Conservation (phyloP, 73 alveolate species). For the Symbiodinium pilosum region DNA sequence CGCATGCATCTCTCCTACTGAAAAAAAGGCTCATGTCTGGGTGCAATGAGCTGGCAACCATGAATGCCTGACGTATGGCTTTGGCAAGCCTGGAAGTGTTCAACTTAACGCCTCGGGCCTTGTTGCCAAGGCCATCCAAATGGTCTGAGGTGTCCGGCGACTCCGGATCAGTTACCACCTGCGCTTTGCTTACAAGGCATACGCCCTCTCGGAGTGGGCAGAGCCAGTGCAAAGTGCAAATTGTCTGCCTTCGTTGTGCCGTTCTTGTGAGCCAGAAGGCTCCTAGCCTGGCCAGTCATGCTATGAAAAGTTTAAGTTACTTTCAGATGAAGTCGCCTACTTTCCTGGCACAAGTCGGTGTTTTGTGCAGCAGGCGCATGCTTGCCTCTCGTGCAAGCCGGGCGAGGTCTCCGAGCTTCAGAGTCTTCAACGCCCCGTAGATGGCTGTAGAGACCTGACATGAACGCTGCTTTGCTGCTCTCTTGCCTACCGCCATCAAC, state of each 20-base stretch:
- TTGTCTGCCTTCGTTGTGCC: not conserved
- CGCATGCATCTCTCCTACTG: too few species aligned
- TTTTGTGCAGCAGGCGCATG: too few species aligned
- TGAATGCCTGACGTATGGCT: too few species aligned
- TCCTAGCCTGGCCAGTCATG: not conserved
- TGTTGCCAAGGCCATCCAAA: constrained; percentile 33
- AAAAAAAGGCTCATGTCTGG: too few species aligned
- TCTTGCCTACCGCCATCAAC: not conserved
- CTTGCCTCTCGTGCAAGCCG: constrained; percentile 60
- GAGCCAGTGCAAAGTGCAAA: not conserved
- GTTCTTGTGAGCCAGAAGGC: not conserved
- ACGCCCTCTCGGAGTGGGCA: not conserved
- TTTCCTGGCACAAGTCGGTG: too few species aligned
- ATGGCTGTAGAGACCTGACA: constrained; percentile 93
- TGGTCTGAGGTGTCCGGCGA: constrained; percentile 40
- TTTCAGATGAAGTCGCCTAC: too few species aligned
- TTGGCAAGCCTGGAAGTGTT: too few species aligned
- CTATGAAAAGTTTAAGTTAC: too few species aligned
- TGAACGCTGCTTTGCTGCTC: too few species aligned
- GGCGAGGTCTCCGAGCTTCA: constrained; percentile 53
- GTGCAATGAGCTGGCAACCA: too few species aligned
- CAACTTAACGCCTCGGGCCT: too few species aligned
- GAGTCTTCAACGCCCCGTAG: constrained; percentile 65
- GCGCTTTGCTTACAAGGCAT: not conserved
- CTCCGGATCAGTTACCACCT: constrained; percentile 27